phyloP scores from a whole-genome alignment of 257 asterid genomes.

The Verbena officinalis region DNA sequence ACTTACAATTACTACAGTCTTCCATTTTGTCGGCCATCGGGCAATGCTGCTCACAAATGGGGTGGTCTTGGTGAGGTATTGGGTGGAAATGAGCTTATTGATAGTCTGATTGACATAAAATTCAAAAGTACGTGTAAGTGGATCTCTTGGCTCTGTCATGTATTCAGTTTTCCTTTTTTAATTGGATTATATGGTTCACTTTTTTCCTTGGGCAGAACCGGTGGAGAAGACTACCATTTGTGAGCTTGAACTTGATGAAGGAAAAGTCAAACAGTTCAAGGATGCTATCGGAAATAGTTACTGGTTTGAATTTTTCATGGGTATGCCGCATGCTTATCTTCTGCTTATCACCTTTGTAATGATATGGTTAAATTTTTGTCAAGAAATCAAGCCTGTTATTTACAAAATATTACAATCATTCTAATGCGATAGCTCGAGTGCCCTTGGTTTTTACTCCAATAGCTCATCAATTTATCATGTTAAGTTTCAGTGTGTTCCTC shows the following conservation, averaged over 20 bases:
- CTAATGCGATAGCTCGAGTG: neutral
- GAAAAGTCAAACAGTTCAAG: conserved; percentile 58
- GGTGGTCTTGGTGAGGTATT: conserved; percentile 99
- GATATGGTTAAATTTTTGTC: conserved; percentile 3
- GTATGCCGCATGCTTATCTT: conserved; percentile 41
- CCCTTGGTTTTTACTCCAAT: neutral
- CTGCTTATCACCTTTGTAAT: neutral
- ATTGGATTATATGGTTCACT: neutral
- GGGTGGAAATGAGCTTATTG: conserved; percentile 98
- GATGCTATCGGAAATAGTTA: conserved; percentile 69
- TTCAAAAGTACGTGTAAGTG: conserved; percentile 65
- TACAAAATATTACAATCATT: neutral
- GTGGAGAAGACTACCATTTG: conserved; percentile 54
- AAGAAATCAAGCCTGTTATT: neutral
- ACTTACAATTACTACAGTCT: conserved; percentile 93
- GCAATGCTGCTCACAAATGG: conserved; percentile 87
- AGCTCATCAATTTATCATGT: neutral
- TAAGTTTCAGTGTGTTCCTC: neutral
- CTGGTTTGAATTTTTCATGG: conserved; percentile 78
- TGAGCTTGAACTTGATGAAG: conserved; percentile 62
- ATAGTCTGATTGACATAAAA: conserved; percentile 81
- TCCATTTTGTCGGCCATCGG: conserved; percentile 82
- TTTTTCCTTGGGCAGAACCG: conserved; percentile 50
- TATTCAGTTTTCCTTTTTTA: neutral
- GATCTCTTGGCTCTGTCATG: conserved; percentile 7